Evolutionary conservation across 768 basidiomycete species (phyloP), one percentile per base, ranked within the genome.

Genomic region (Tephrocybe sp.): DNA sequence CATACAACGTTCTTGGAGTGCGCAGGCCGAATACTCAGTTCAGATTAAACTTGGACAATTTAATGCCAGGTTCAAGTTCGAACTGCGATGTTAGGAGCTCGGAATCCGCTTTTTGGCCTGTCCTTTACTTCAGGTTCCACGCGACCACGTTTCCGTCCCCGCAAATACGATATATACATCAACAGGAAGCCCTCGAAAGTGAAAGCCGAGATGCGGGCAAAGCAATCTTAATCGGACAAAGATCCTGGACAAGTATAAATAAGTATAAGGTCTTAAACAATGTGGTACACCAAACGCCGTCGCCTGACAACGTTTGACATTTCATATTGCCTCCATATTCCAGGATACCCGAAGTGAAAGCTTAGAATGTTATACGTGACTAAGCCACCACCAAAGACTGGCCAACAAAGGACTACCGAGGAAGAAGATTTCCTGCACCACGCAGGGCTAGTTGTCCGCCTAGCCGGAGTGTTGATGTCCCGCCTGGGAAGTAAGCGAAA

Each of bases 401-500:
- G 14, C 32, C 46, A 14, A 12, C 11, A 38, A 20, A 39, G 38
- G 25, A n/a, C 46, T 54, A 96, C 62, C 93, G 73, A 9, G 94
- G 93, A 25, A 97, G 73, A 6, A 96, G 74, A 58, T 77, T 90
- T 28, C 89, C 82, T 38, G 92, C 93, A 6, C 95, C 88, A 32
- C 93, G 85, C 18, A 97, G 70, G 1, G 90, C 88, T 58, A 93
- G 75, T 48, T 86, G 84, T 28, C 84, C 83, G 5, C 92, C 93
- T 61, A 93, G 78, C 18, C 87, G 82, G 18, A 93, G 74, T 1
- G 92, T 93, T 59, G 87, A 85, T 24, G 78, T 79, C 24, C 88
- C 96, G 9, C 91, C 94, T 17, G 97, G 97, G 71, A 99, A 98
- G 72, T 98, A 98, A 0, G 94, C 94, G 15, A 93, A 76, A 6